phyloP scores from a whole-genome alignment of 768 basidiomycete species.

The Tephrocybe sp. region DNA sequence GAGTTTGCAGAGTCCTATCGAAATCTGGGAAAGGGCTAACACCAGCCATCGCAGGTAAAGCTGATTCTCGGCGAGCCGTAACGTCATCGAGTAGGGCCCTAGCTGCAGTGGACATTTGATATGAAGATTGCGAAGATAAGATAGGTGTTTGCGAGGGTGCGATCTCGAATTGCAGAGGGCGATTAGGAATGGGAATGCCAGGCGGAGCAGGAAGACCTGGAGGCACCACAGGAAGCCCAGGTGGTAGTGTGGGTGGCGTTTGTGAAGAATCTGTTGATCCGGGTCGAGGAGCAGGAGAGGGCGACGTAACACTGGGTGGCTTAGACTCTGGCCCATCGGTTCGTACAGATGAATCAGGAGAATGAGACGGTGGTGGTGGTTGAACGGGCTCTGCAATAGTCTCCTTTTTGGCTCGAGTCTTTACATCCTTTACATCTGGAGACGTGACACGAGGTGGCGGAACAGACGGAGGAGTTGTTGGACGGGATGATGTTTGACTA shows the following conservation, averaged over 20 bases:
- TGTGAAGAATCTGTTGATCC: conserved; percentile 32
- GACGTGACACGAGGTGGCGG: conserved; percentile 41
- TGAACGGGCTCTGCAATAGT: neutral
- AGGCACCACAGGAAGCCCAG: conserved; percentile 40
- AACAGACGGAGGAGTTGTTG: conserved; percentile 44
- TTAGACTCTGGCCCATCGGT: conserved; percentile 47
- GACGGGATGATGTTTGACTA: conserved; percentile 55
- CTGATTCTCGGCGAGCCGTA: conserved; percentile 66
- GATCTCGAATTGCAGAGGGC: conserved; percentile 45
- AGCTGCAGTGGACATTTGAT: conserved; percentile 86
- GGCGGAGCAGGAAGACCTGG: conserved; percentile 58
- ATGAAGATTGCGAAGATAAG: conserved; percentile 57
- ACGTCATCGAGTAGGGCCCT: conserved; percentile 84
- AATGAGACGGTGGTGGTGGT: conserved; percentile 26
- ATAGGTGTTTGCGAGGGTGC: conserved; percentile 50
- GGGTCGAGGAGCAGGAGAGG: conserved; percentile 18
- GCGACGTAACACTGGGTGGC: conserved; percentile 40
- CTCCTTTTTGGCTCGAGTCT: conserved; percentile 39
- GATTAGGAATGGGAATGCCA: conserved; percentile 58
- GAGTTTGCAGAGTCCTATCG: conserved; percentile 75
- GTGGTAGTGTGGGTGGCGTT: conserved; percentile 33
- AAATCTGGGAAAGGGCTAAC: conserved; percentile 85
- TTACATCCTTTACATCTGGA: conserved; percentile 33
- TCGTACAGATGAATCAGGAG: conserved; percentile 47
- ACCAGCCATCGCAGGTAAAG: conserved; percentile 33